Evolutionary conservation across 2,329 filamentous ascomycete genomes (phyloP), one percentile per base, ranked within the genome.

Genomic region (Curvularia sp.): DNA sequence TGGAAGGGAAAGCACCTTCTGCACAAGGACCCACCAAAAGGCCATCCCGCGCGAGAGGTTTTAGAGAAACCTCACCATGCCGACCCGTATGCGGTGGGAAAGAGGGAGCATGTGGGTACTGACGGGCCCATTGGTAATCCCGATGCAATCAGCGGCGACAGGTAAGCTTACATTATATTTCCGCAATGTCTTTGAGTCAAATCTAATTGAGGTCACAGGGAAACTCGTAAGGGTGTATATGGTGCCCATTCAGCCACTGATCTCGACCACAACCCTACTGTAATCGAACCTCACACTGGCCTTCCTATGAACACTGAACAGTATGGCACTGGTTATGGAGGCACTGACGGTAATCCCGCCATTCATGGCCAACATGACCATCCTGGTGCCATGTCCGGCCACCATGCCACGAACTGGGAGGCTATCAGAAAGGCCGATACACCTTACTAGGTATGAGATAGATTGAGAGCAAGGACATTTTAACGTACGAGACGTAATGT

Each of bases 1-100:
- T 66, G 70, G 57, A 68, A 75, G 30, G 70, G 70, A 15, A 72
- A 72, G 38, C 72, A 78, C 54, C 75, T 69, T 20, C 65, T 81
- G 41, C 78, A 79, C 66, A 80, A 81, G 61, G 76, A 79, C 24
- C 78, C 78, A 9, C 78, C 78, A 6, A 64, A 66, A 31, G 74
- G 73, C 2, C 71, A 78, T 57, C 72, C 73, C 2, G 73, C 71
- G 7, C 57, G 68, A 5, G 71, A 76, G 18, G 62, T 67, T 7
- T 53, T 72, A 55, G 64, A 73, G 50, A 60, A 69, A 30, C 62
- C 63, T 15, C 55, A 58, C 2, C 44, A 58, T n/a, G 44, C 50
- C 49, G 61, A 62, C 18, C 46, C 44, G 4, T 59, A 61, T 35
- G 52, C 52, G 15, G 24, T 31, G 20, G 67, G 64, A 9, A 70